Evolutionary conservation across 140 eudicot species (phyloP).

Genomic region (Erigeron philadelphicus): DNA sequence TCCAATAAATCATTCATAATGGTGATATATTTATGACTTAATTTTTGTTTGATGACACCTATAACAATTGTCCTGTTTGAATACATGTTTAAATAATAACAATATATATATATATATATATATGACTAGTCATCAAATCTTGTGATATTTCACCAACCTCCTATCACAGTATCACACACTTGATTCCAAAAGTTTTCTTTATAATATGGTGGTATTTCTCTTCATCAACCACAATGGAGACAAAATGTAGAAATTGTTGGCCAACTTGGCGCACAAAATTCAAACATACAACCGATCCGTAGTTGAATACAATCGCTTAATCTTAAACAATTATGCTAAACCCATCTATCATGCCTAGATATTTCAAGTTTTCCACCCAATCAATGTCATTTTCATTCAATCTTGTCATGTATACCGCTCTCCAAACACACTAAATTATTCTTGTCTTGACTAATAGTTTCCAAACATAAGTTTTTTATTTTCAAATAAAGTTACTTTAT

Average conservation of each 20-base stretch:
- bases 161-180: background rate
- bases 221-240: slow-evolving; percentile 18
- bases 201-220: slow-evolving; percentile 3
- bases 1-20: too few species aligned
- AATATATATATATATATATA: too few species aligned
- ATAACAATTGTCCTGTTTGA: too few species aligned
- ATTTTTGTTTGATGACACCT: too few species aligned
- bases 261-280: slow-evolving; percentile 32
- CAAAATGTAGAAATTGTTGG: slow-evolving; percentile 31
- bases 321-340: slow-evolving; percentile 20
- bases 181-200: slow-evolving; percentile 8
- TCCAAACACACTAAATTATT: slow-evolving; percentile 19
- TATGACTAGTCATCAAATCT: too few species aligned
- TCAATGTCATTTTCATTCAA: slow-evolving; percentile 32
- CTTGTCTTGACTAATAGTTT: slow-evolving; percentile 7
- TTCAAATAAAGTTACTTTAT: background rate
- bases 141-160: slow-evolving; percentile 10
- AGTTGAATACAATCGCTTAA: slow-evolving; percentile 33
- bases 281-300: slow-evolving; percentile 30
- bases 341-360: slow-evolving; percentile 30
- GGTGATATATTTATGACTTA: too few species aligned
- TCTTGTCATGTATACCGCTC: slow-evolving; percentile 22
- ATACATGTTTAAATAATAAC: too few species aligned
- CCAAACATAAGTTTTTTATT: background rate
- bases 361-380: slow-evolving; percentile 27